Evolutionary conservation across 768 basidiomycete genomes (phyloP), one percentile per base, ranked within the genome.

Genomic region (Tulasnella sp.): DNA sequence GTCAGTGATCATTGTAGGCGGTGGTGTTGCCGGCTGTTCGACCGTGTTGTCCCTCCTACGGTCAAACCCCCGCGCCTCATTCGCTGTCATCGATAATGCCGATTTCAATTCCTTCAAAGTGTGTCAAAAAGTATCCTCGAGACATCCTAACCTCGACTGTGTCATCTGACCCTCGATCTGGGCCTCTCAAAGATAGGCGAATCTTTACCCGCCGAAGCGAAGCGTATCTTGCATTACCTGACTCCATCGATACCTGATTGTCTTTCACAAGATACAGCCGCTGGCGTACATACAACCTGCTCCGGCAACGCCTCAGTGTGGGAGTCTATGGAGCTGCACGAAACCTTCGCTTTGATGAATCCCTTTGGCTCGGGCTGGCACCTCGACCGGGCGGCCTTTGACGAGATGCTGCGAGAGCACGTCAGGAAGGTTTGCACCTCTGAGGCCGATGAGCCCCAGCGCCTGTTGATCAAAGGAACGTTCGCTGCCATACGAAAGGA

Each of bases 161-260:
- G n/a, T n/a, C n/a, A n/a, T n/a, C n/a, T n/a, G n/a, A n/a, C n/a
- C n/a, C n/a, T n/a, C n/a, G n/a, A n/a, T n/a, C n/a, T n/a, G n/a
- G n/a, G n/a, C n/a, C n/a, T n/a, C n/a, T n/a, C n/a, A n/a, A n/a
- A 73, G 73, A 70, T 73, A 24, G 72, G 73, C 2, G 73, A 73
- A 62, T 72, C 71, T 2, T 65, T 73, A 8, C 73, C 73, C 3
- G 64, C 70, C 12, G 66, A 63, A 29, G 71, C 70, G 17, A 63
- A 52, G 48, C 66, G 60, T 29, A 61, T 22, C 11, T 30, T 60
- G 29, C 30, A 30, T 5, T 41, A 24, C n/a, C 52, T 60, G 3
- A 21, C 52, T 8, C 58, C 58, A 4, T 7, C 7, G 15, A 31
- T 68, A 45, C 50, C 62, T 52, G 49, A 56, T 30, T 17, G 51